phyloP scores from a whole-genome alignment of 2,329 filamentous ascomycete species.

The Botrytis porri region DNA sequence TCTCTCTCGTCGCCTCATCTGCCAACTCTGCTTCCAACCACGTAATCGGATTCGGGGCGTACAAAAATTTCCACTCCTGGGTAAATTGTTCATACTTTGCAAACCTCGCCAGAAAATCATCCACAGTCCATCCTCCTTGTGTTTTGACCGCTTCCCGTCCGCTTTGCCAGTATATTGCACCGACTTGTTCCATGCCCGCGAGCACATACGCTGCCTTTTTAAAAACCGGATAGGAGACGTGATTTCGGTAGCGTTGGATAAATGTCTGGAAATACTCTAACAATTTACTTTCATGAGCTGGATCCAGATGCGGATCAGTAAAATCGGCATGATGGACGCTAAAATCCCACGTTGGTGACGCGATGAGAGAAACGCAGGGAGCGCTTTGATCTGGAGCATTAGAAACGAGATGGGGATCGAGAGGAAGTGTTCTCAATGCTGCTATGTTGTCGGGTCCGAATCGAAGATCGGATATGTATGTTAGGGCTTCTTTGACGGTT shows the following conservation, averaged over 20 bases:
- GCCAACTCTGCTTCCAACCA: neutral
- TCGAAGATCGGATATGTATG: neutral
- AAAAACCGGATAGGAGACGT: neutral
- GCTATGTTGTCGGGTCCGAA: neutral
- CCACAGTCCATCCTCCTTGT: neutral
- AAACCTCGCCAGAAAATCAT: neutral
- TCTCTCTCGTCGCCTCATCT: constrained; percentile 1
- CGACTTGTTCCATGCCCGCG: neutral
- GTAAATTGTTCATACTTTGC: neutral
- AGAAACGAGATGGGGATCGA: neutral
- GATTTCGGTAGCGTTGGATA: neutral
- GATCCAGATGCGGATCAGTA: neutral
- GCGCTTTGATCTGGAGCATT: neutral
- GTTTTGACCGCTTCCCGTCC: neutral
- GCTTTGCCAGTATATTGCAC: neutral
- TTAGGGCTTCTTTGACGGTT: neutral
- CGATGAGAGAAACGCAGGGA: neutral
- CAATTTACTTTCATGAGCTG: neutral
- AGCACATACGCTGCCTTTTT: neutral
- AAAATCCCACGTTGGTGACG: neutral
- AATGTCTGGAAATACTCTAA: neutral
- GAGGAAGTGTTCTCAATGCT: neutral
- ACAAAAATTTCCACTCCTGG: neutral
- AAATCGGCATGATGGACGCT: neutral
- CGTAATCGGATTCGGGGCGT: neutral